Evolutionary conservation across 805 yeast species (phyloP), one percentile per base, ranked within the genome.

Genomic region (Debaryomyces prosopidis): DNA sequence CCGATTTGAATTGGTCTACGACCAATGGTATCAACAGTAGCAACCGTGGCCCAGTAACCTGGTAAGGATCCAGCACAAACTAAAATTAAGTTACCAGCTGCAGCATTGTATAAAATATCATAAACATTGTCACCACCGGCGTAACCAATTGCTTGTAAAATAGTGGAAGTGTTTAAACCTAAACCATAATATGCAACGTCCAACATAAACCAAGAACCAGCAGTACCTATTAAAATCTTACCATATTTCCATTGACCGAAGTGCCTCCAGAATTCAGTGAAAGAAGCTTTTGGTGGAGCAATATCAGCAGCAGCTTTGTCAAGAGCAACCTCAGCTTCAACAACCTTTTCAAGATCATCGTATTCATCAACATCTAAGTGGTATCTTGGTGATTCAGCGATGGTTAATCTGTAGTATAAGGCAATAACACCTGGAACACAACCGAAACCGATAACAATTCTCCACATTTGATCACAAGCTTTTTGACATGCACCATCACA

Each of bases 1-100:
- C 71, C 73, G 17, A 88, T 48, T 75, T 90, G 96, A 52, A 89
- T 73, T 52, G 90, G 82, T 69, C 85, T 88, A 78, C 97, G 84
- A 59, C 97, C 97, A 55, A 89, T 57, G 32, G 71, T 76, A 69
- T 89, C 97, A 49, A 89, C 65, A 39, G 92, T 84, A 42, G 89
- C 89, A 57, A 85, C 89, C 27, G 92, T 65, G 49, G 77, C 73
- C 96, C 96, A 89, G 73, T 89, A 89, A 63, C 97, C 97, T 58
- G 96, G 96, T 69, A 89, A 81, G 38, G 94, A 80, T 77, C 97
- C 97, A 46, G 97, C 97, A 79, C 96, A 88, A 52, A 89, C 82
- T 66, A 89, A 79, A 71, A 89, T 89, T 76, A 89, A 79, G 72
- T 89, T 89, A 82, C 97, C 97, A 47, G 90, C 96, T 65, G 92